Evolutionary conservation across 2,329 filamentous ascomycete genomes (phyloP).

Genomic region (Cytospora piceicola): DNA sequence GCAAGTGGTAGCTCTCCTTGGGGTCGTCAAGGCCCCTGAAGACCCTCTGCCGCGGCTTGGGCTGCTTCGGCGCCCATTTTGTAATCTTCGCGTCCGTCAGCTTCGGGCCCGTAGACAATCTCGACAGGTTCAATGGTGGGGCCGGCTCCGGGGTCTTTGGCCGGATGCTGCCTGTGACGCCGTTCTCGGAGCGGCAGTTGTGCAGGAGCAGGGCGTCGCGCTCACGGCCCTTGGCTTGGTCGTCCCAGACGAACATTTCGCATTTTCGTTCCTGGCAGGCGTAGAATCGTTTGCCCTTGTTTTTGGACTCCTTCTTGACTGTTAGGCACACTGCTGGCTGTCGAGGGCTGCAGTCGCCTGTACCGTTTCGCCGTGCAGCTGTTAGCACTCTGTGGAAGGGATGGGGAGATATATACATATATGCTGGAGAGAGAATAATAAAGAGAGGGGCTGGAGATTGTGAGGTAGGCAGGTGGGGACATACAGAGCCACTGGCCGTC

Average conservation of each 20-base stretch:
- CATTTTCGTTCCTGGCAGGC: slow-evolving; percentile 46
- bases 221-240: slow-evolving; percentile 42
- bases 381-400: neutral
- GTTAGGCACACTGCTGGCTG: slow-evolving; percentile 41
- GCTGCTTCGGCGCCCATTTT: slow-evolving; percentile 6
- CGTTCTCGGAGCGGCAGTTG: slow-evolving; percentile 30
- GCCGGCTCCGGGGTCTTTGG: slow-evolving; percentile 23
- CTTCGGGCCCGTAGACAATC: neutral
- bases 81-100: slow-evolving; percentile 14
- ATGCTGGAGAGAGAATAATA: too few relatives aligned
- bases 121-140: slow-evolving; percentile 14
- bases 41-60: slow-evolving; percentile 12
- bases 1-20: neutral
- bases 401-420: too few relatives aligned
- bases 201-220: slow-evolving; percentile 30
- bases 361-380: neutral
- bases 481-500: slow-evolving; percentile 38
- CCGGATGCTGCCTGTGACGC: slow-evolving; percentile 23
- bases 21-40: slow-evolving; percentile 24
- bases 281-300: slow-evolving; percentile 49
- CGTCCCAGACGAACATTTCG: slow-evolving; percentile 50
- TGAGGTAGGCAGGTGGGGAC: slow-evolving; percentile 11
- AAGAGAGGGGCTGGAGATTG: neutral
- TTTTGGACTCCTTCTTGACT: slow-evolving; percentile 44
- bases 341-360: slow-evolving; percentile 50